These are phyloP conservation scores for Phyllosticta citriasiana DNA, from an alignment of 2,329 filamentous ascomycete genomes.

Conservation along the genomic window DNA sequence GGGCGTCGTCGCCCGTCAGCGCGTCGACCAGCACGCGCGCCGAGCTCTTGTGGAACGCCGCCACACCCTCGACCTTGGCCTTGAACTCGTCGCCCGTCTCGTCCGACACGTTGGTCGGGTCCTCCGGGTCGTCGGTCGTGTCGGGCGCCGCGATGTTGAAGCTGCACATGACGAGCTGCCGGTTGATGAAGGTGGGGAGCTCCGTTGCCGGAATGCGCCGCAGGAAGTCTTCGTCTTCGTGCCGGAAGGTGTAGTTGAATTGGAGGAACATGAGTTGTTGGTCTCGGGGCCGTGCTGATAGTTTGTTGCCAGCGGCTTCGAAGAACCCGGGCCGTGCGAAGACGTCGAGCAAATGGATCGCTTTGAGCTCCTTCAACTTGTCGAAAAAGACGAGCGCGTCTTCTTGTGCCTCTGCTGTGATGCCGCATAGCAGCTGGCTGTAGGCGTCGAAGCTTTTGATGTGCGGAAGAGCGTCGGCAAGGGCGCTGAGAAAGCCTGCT, in stretches of 20 bases:
- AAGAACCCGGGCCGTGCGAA: conserved; percentile 36
- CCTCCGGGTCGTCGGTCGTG: conserved; percentile 15
- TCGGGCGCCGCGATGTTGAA: conserved; percentile 30
- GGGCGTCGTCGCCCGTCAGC: conserved; percentile 23
- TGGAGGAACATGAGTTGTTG: conserved; percentile 35
- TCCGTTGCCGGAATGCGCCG: conserved; percentile 29
- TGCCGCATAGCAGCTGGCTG: conserved; percentile 36
- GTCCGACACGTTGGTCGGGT: conserved; percentile 12
- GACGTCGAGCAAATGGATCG: conserved; percentile 39
- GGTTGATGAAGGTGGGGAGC: conserved; percentile 26
- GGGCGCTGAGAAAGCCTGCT: conserved; percentile 31
- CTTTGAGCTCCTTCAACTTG: conserved; percentile 24
- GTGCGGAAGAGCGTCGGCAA: conserved; percentile 31
- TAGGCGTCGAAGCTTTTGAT: conserved; percentile 37
- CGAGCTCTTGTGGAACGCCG: conserved; percentile 26
- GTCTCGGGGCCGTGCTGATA: conserved; percentile 10
- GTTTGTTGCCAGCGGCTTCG: conserved; percentile 17
- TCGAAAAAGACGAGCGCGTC: conserved; percentile 36
- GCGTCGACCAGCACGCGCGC: conserved; percentile 20
- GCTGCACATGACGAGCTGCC: conserved; percentile 27
- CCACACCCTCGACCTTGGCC: conserved; percentile 23
- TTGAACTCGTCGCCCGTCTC: conserved; percentile 12
- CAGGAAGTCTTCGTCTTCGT: conserved; percentile 35
- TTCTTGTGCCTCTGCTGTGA: conserved; percentile 25
- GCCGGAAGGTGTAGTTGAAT: conserved; percentile 38